Conservation (phyloP, 1,284 basidiomycete species). For the Boletus smithii region DNA sequence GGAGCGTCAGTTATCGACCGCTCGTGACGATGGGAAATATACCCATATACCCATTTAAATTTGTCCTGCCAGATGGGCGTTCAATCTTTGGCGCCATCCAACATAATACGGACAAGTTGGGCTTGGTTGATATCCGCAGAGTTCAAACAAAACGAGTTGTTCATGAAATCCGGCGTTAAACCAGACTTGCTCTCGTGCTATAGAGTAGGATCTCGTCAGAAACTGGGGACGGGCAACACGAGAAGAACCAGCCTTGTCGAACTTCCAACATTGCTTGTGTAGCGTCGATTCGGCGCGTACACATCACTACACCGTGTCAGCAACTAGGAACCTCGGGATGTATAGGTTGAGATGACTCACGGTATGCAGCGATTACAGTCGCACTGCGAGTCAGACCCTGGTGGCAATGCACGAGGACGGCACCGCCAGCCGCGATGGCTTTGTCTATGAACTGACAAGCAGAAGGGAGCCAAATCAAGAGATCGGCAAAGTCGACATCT, state of each 20-base stretch:
- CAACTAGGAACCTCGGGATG: conserved; percentile 1
- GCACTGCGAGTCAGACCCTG: conserved; percentile 82
- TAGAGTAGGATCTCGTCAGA: conserved; percentile 5
- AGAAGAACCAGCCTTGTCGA: conserved; percentile 47
- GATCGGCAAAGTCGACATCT: conserved; percentile 81
- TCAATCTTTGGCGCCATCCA: conserved; percentile 47
- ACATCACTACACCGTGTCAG: conserved; percentile 61
- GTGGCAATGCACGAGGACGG: conserved; percentile 80
- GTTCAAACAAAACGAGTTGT: conserved; percentile 71
- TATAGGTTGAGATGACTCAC: conserved; percentile 40
- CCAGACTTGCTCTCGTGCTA: conserved; percentile 77
- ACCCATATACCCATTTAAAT: conserved; percentile 14
- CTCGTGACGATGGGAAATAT: conserved; percentile 1
- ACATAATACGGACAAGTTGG: conserved; percentile 62
- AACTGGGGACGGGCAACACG: conserved; percentile 1
- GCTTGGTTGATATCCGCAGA: conserved; percentile 67
- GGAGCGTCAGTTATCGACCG: conserved; percentile 7
- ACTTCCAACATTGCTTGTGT: conserved; percentile 62
- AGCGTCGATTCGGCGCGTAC: conserved; percentile 50
- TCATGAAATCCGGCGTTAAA: conserved; percentile 73
- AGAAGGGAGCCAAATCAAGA: conserved; percentile 73
- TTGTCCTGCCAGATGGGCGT: conserved; percentile 22
- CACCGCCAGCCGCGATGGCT: conserved; percentile 63
- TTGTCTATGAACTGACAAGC: conserved; percentile 79
- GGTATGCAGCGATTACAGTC: conserved; percentile 78